Conservation (phyloP, 2,329 filamentous ascomycete genomes). For the Tetracladium maxilliforme region DNA sequence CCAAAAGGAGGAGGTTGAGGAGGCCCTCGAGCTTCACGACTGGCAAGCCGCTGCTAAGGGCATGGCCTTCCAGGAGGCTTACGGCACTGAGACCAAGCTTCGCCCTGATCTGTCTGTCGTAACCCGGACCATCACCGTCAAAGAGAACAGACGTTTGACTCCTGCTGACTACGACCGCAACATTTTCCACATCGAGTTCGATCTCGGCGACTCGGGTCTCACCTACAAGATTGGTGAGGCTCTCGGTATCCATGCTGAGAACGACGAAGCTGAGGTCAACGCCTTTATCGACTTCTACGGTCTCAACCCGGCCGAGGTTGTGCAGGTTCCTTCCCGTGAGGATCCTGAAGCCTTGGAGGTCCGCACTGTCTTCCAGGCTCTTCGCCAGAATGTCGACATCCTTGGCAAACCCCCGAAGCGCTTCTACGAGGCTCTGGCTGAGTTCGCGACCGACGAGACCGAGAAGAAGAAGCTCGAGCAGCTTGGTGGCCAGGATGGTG, state of each 20-base stretch:
- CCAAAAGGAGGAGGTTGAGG: conserved; percentile 60
- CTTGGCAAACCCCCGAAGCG: conserved; percentile 94
- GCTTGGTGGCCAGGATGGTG: conserved; percentile 65
- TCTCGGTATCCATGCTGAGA: conserved; percentile 90
- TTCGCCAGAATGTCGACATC: conserved; percentile 88
- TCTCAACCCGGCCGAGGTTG: conserved; percentile 66
- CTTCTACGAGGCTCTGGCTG: conserved; percentile 87
- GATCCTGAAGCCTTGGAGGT: conserved; percentile 62
- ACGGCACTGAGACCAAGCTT: conserved; percentile 55
- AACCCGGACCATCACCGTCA: conserved; percentile 77
- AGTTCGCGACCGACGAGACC: conserved; percentile 68
- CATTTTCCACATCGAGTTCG: conserved; percentile 99
- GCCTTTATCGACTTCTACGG: conserved; percentile 87
- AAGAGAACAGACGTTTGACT: conserved; percentile 90
- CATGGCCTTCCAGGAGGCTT: conserved; percentile 89
- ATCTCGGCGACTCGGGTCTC: conserved; percentile 78
- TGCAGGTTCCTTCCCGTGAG: conserved; percentile 84
- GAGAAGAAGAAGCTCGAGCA: conserved; percentile 70
- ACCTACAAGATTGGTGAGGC: conserved; percentile 97
- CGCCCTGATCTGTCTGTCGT: conserved; percentile 78
- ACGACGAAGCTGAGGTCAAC: conserved; percentile 63
- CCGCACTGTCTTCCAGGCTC: conserved; percentile 82
- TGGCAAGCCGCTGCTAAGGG: conserved; percentile 82
- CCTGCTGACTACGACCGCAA: conserved; percentile 85
- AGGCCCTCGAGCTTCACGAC: conserved; percentile 49